These are phyloP conservation scores for Rhizopus arrhizus DNA, from an alignment of 371 early-diverging fungal genomes.

Conservation along the genomic window DNA sequence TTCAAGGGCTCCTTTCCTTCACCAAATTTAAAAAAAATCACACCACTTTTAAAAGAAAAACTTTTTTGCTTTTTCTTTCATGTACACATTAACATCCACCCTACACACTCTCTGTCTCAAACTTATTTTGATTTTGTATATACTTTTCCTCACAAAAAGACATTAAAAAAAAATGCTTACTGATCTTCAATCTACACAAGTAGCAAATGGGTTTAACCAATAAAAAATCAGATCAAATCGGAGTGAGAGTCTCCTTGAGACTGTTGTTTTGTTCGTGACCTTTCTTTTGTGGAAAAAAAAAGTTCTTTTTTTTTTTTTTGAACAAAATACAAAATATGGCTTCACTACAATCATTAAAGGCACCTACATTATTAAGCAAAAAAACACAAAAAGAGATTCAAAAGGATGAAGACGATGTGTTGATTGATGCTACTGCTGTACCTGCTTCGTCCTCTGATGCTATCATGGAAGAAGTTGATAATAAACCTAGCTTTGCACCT, in stretches of 20 bases:
- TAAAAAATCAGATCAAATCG: too few relatives aligned
- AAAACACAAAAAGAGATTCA: slow-evolving; percentile 43
- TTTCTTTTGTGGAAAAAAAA: not conserved
- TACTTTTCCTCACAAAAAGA: too few relatives aligned
- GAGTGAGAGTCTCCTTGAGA: not conserved
- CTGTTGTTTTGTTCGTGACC: not conserved
- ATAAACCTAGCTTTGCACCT: slow-evolving; percentile 49
- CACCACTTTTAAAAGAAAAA: not conserved
- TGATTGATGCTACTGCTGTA: slow-evolving; percentile 65
- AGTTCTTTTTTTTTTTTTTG: not conserved
- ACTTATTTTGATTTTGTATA: too few relatives aligned
- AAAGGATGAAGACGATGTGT: slow-evolving; percentile 60
- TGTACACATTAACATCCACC: not conserved
- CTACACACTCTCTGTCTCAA: not conserved
- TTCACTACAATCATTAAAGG: slow-evolving; percentile 56
- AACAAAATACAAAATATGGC: slow-evolving; percentile 36
- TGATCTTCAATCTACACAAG: too few relatives aligned
- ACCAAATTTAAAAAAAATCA: not conserved
- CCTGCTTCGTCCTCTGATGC: slow-evolving; percentile 50
- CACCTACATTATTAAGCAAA: slow-evolving; percentile 57
- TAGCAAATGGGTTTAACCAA: too few relatives aligned
- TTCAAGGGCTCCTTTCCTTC: slow-evolving; percentile 17
- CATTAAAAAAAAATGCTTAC: too few relatives aligned
- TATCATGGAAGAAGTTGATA: slow-evolving; percentile 48
- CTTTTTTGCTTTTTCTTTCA: not conserved